These are phyloP conservation scores for Fragaria ananassa DNA, from an alignment of 306 rosid species.

Conservation along the genomic window DNA sequence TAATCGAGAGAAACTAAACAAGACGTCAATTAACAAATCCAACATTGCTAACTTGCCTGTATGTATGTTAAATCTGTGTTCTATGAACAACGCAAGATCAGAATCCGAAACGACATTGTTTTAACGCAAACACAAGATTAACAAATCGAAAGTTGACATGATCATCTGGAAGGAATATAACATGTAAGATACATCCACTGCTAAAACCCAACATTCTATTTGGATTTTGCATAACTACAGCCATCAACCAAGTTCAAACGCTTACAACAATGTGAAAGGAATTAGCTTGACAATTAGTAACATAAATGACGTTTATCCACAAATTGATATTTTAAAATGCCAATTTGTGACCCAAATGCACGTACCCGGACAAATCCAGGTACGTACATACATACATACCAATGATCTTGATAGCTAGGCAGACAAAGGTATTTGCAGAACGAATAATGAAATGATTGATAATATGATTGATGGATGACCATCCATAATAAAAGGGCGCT, in stretches of 20 bases:
- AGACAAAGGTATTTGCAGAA: neutral
- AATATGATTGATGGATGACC: conserved; percentile 2
- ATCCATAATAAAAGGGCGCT: neutral
- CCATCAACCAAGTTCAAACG: neutral
- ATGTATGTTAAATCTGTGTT: no score
- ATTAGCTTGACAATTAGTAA: neutral
- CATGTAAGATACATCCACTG: neutral
- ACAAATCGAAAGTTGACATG: neutral
- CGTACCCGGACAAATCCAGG: neutral
- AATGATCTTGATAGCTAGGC: neutral
- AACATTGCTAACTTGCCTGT: no score
- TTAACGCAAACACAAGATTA: no score
- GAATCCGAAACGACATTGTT: no score
- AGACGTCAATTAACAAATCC: no score
- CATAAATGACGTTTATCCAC: neutral
- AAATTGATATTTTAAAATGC: neutral
- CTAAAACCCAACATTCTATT: neutral
- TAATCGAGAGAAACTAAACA: no score
- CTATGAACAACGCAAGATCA: no score
- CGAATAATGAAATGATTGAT: neutral
- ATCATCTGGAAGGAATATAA: neutral
- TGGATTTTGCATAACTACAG: conserved; percentile 1
- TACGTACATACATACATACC: neutral
- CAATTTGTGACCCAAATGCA: neutral
- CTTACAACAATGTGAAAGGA: conserved; percentile 3